phyloP scores from a whole-genome alignment of 495 filamentous ascomycete species.

The Aspergillus baeticus region DNA sequence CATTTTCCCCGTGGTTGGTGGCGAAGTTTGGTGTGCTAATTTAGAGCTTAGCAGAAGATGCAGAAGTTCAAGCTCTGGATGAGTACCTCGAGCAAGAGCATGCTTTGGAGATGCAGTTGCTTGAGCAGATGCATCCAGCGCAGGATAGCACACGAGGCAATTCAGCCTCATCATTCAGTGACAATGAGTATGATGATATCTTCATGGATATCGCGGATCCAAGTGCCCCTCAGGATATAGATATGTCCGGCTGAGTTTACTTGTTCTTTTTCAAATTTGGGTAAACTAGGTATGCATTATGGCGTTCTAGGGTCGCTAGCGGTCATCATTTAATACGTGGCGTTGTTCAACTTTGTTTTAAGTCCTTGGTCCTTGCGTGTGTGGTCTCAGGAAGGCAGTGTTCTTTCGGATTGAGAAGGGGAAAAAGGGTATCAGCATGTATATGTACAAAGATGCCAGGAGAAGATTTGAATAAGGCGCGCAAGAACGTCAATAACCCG shows the following conservation, averaged over 20 bases:
- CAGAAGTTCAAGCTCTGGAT: constrained; percentile 32
- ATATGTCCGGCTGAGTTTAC: constrained; percentile 30
- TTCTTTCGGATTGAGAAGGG: not conserved
- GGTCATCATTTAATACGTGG: not conserved
- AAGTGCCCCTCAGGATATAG: constrained; percentile 34
- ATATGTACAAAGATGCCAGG: constrained; percentile 12
- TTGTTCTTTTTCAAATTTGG: not conserved
- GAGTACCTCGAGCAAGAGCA: constrained; percentile 34
- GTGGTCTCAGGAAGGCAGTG: no score
- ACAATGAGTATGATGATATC: constrained; percentile 57
- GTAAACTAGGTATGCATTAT: not conserved
- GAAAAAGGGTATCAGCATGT: constrained; percentile 15
- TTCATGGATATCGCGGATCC: constrained; percentile 41
- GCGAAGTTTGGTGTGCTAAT: not conserved
- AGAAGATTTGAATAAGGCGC: not conserved
- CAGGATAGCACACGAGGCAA: not conserved
- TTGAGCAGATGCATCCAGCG: constrained; percentile 19
- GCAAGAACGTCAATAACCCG: not conserved
- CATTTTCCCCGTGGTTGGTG: not conserved
- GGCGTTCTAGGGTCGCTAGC: constrained; percentile 8
- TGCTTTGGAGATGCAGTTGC: constrained; percentile 27
- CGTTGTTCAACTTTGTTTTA: not conserved
- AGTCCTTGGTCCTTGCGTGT: not conserved
- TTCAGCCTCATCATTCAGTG: constrained; percentile 39
- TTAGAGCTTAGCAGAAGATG: constrained; percentile 23